Base-by-base conservation (phyloP, 2,329 filamentous ascomycete genomes). In the Mollisiaceae sp. region DNA sequence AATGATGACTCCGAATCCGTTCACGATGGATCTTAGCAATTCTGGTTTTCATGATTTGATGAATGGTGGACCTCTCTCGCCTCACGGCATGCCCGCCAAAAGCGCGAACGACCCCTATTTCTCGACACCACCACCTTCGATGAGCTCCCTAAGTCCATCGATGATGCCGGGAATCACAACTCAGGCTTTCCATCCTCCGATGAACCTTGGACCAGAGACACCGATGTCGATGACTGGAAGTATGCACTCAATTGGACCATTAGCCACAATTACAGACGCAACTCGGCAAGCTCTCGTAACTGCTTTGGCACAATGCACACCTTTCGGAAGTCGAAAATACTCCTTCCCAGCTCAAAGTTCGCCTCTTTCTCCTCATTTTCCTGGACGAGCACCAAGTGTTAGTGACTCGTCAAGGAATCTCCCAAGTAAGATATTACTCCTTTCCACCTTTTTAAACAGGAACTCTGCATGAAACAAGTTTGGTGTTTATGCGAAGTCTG, bases 21-120 rank as follows among this genome's bases (percentile, higher is more conserved):
- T 92, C 76, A 84, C 89, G 12, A 82, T 96, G 77, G 93, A 97
- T 74, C 84, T 93, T 69, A 87, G 88, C 75, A 85, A 87, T 69
- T 84, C 88, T 50, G 88, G 91, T 41, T 93, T 97, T 76, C 89
- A 91, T 65, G 92, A 95, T 69, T 87, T 93, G 74, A 82, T 91
- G 71, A 86, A 86, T 69, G 86, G 88, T 58, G 88, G 87, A 68
- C 91, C 91, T 14, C 82, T 94, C 65, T 94, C 93, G 67, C 91
- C 93, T 57, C 91, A 93, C 77, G 90, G 90, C 69, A 78, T 91
- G 52, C 82, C 87, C 75, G 87, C 89, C 73, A 91, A 92, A 78
- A 88, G 86, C 74, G 84, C 87, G 71, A 87, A 86, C 77, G 91
- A 95, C 77, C 85, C 88, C 71, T 92, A 90, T 77, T 92, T 96